Evolutionary conservation across 345 rosid species (phyloP), one percentile per base, ranked within the genome.

Genomic region (Hibiscus tridactylites): DNA sequence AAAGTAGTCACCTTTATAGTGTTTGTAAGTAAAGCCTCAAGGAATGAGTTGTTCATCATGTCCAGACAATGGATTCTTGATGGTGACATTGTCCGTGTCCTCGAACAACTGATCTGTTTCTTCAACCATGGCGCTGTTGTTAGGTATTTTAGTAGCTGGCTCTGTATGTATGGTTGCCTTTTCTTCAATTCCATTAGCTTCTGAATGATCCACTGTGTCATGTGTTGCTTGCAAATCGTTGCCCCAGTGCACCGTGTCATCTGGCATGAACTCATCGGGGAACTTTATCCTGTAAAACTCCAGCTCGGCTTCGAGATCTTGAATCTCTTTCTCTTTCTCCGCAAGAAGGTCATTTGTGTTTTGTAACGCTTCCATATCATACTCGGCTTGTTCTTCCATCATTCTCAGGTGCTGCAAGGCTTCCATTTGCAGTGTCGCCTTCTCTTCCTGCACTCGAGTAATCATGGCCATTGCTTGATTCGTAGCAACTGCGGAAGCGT

Each of bases 401-500:
- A 95, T 87, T 78, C 99, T 90, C 31, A 95, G 76, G 76, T 78
- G 84, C 76, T 92, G 99, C 82, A 89, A 80, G 46, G 97, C 97
- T 82, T 95, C 99, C 98, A 95, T 90, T 58, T 88, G 93, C 46
- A 92, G 88, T 3, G 85, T 68, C 1, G 98, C 97, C 76, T 92
- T 95, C 85, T 95, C 98, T 81, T 95, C 99, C 79, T 95, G 99
- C 74, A 95, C 73, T 77, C 94, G 82, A 59, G 97, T 95, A 72
- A 95, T 95, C 99, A 95, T 95, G 61, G 99, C 97, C 99, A 92
- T 88, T 16, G 99, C 90, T 82, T 95, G 98, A 85, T 92, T 95
- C 62, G 89, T 87, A 59, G 99, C 88, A 57, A 89, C 74, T 0
- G 98, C 81, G 10, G 99, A 88, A 44, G 99, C 93, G 71, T 80